Evolutionary conservation across 2,329 filamentous ascomycete genomes (phyloP).

Genomic region (Ophiostoma angusticollis): DNA sequence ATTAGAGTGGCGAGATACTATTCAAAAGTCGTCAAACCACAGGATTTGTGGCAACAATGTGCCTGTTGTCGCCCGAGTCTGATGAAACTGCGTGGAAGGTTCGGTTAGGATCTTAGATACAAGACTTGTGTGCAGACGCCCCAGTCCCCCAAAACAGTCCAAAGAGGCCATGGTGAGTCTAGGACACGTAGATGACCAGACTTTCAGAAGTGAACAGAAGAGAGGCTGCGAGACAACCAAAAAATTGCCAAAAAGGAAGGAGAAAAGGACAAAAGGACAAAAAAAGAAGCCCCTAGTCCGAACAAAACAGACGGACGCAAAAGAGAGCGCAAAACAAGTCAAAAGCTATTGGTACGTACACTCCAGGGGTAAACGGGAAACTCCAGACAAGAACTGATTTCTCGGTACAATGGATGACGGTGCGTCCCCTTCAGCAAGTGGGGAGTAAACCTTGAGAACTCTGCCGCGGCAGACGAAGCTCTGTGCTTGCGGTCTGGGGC

Average conservation of each 20-base stretch:
- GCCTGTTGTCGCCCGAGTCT: too few relatives aligned
- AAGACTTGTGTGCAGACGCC: slow-evolving; percentile 11
- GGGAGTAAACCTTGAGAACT: too few relatives aligned
- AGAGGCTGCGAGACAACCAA: slow-evolving; percentile 1
- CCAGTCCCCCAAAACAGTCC: slow-evolving; percentile 14
- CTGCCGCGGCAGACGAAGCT: slow-evolving; percentile 48
- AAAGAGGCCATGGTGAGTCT: slow-evolving; percentile 8
- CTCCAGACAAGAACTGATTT: slow-evolving; percentile 16
- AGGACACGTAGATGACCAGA: slow-evolving; percentile 12
- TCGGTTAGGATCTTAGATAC: slow-evolving; percentile 13
- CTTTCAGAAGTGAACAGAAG: slow-evolving; percentile 14
- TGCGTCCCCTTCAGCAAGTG: too few relatives aligned
- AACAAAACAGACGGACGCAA: slow-evolving; percentile 8
- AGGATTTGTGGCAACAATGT: too few relatives aligned
- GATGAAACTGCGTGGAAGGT: slow-evolving; percentile 11
- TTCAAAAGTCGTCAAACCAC: too few relatives aligned
- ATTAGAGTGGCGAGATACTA: too few relatives aligned
- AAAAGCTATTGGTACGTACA: slow-evolving; percentile 43
- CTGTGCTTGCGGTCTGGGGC: slow-evolving; percentile 42
- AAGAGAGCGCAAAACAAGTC: slow-evolving; percentile 18
- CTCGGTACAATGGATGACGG: slow-evolving; percentile 24
- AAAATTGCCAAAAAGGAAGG: slow-evolving; percentile 11
- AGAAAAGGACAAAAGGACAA: slow-evolving; percentile 14
- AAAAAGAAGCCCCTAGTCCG: too few relatives aligned
- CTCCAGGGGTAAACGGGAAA: slow-evolving; percentile 25